Base-by-base conservation (phyloP, 371 early-diverging fungal species). In the Mucor mucedo region DNA sequence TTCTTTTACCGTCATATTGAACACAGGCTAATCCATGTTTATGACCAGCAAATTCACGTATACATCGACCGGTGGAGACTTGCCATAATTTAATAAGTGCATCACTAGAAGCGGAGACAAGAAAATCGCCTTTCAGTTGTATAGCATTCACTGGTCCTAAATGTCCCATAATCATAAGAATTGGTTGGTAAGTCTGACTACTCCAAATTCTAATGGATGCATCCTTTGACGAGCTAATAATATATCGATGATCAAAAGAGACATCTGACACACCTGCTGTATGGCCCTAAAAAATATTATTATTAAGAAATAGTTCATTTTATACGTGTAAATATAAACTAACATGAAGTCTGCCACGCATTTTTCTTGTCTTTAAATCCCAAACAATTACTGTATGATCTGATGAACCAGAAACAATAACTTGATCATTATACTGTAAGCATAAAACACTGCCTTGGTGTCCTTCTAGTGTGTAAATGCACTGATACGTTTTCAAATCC, bases 191-290 rank as follows among this genome's bases (percentile, higher is more conserved):
- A 1, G 81, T 80, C n/a, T 76, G 42, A 13, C 79, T 68, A 55
- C 86, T 79, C 96, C 97, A 98, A 10, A 98, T 82, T 55, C 86
- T 90, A 71, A 97, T 92, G 0, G 94, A 90, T 16, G 84, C 80
- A 77, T 99, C 99, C 78, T 97, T 95, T 40, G 95, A 94, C 65
- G 96, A 95, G 11, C 93, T 91, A 33, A 95, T 88, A 30, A 98
- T 87, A 67, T 87, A 75, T 32, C 84, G 67, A 30, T 83, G 78
- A 66, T 90, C 85, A 72, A 95, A 94, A 16, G 90, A 78, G 4
- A 97, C 82, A 66, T 93, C 94, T 7, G 92, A 82, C 21, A 95
- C 91, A 16, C 92, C 89, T 4, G 87, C 82, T 10, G 85, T 52
- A 76, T 98, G 96, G 47, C 92, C 91, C 49, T 70, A 59, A 33